These are phyloP conservation scores for Dichomitus squalens DNA, from an alignment of 1,284 basidiomycete genomes.

Conservation along the genomic window DNA sequence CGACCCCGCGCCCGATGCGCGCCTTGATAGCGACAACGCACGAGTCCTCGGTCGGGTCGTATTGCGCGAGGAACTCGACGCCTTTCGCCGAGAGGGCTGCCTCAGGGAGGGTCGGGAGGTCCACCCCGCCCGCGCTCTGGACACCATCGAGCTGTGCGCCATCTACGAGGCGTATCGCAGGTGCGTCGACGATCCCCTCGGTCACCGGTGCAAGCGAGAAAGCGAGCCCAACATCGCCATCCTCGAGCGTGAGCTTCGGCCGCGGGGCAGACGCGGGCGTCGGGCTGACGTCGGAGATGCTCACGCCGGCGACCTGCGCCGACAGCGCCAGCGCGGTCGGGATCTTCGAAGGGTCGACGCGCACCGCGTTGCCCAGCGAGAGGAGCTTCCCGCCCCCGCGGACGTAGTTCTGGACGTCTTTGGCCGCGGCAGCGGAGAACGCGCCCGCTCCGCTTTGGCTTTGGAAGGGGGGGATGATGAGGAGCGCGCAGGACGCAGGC, in stretches of 20 bases:
- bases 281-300: constrained; percentile 1
- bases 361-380: constrained; percentile 34
- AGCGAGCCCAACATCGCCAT: constrained; percentile 16
- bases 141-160: constrained; percentile 21
- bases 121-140: constrained; percentile 26
- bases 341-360: constrained; percentile 1
- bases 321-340: constrained; percentile 5
- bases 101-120: constrained; percentile 34
- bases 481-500: constrained; percentile 71
- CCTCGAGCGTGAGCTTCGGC: constrained; percentile 10
- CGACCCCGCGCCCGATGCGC: constrained; percentile 55
- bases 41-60: constrained; percentile 22
- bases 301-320: constrained; percentile 4
- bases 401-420: constrained; percentile 66
- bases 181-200: constrained; percentile 24
- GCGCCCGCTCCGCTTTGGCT: constrained; percentile 49
- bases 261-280: neutral
- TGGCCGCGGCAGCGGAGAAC: constrained; percentile 55
- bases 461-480: constrained; percentile 71
- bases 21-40: constrained; percentile 55
- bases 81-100: constrained; percentile 22
- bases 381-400: constrained; percentile 61
- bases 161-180: neutral
- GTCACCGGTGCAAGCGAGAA: constrained; percentile 21
- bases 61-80: constrained; percentile 39